Percentiles rank a stretch among this genome's conserved stretches.
phyloP scores from a whole-genome alignment of 2,329 filamentous ascomycete species.

The Alternaria dauci region DNA sequence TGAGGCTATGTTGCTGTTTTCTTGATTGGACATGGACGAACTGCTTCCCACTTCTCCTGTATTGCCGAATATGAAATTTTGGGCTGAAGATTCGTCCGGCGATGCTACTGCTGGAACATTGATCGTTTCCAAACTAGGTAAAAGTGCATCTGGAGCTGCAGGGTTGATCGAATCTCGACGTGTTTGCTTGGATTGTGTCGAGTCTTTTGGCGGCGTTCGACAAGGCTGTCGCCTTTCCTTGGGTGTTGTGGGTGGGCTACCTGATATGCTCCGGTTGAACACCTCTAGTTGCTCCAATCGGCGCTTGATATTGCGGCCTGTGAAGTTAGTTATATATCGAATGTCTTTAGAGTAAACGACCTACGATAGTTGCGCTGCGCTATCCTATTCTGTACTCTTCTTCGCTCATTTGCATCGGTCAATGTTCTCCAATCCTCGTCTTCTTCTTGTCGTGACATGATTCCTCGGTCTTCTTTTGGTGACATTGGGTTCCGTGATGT shows the following conservation, averaged over 20 bases:
- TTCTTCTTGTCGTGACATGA: neutral
- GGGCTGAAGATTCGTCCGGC: neutral
- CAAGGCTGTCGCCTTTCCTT: neutral
- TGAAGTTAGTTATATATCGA: neutral
- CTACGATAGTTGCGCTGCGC: conserved; percentile 13
- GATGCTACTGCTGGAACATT: neutral
- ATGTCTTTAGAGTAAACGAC: neutral
- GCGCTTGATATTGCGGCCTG: conserved; percentile 11
- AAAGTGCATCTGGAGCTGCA: neutral
- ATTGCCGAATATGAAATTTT: neutral
- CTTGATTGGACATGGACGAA: neutral
- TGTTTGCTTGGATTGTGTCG: neutral
- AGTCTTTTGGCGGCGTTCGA: neutral
- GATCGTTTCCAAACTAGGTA: neutral
- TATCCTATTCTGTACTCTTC: conserved; percentile 12
- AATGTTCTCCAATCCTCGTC: conserved; percentile 8
- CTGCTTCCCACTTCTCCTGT: neutral
- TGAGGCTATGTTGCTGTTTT: neutral
- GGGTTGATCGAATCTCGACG: neutral
- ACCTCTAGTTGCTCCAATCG: conserved; percentile 8
- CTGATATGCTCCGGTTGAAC: neutral
- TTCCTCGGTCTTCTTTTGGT: neutral
- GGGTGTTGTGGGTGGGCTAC: neutral
- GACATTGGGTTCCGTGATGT: neutral
- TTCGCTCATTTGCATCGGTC: conserved; percentile 10